These are phyloP conservation scores for Xanthoparmelia taractica DNA, from an alignment of 495 filamentous ascomycete genomes.

Conservation along the genomic window DNA sequence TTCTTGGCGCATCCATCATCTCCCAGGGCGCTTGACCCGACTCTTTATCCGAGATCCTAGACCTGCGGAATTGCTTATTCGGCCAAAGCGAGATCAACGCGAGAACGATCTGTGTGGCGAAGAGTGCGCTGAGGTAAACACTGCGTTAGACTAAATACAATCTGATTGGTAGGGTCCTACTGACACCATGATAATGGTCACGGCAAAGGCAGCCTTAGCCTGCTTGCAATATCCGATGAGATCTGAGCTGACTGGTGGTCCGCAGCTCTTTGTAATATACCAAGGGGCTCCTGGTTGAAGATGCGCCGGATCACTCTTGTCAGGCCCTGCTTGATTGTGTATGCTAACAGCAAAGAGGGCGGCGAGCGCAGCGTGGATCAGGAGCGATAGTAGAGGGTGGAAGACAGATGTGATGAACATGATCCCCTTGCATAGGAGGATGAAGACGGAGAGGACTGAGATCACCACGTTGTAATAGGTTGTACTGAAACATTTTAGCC, in stretches of 20 bases:
- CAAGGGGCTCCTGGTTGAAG: conserved; percentile 63
- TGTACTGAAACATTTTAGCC: conserved; percentile 44
- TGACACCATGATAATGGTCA: conserved; percentile 64
- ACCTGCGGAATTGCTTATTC: conserved; percentile 28
- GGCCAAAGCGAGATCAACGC: conserved; percentile 56
- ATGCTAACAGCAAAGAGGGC: conserved; percentile 60
- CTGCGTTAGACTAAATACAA: conserved; percentile 33
- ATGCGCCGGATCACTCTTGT: conserved; percentile 65
- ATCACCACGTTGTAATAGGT: conserved; percentile 78
- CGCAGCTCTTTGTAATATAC: conserved; percentile 77
- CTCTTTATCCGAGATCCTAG: conserved; percentile 18
- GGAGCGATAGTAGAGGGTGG: conserved; percentile 56
- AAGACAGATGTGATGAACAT: conserved; percentile 65
- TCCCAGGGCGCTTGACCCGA: conserved; percentile 23
- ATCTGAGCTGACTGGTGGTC: conserved; percentile 46
- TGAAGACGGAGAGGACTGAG: conserved; percentile 54
- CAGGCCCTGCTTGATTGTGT: conserved; percentile 67
- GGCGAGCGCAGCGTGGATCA: conserved; percentile 51
- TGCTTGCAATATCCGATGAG: conserved; percentile 64
- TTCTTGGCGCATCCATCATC: conserved; percentile 22
- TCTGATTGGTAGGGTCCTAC: conserved; percentile 35
- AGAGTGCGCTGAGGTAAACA: conserved; percentile 41
- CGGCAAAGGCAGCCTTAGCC: conserved; percentile 67
- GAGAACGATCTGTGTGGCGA: conserved; percentile 48
- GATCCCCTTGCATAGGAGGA: conserved; percentile 52